Evolutionary conservation across 345 rosid species (phyloP), one percentile per base, ranked within the genome.

Genomic region (Noccaea bulbosa): DNA sequence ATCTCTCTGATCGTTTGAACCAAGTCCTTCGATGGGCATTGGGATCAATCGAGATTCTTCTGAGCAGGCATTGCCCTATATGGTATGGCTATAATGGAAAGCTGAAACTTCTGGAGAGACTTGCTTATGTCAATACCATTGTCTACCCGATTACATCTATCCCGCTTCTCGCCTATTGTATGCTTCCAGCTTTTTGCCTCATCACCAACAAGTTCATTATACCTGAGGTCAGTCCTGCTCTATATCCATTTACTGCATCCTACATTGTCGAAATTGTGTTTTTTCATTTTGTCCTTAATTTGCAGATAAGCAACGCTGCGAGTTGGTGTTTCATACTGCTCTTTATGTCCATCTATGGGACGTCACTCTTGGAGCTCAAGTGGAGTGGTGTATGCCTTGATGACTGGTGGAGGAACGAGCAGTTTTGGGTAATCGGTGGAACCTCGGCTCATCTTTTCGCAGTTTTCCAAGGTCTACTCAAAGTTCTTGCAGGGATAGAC

Each of bases 371-470:
- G 30, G 98, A 93, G 80, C 81, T 93, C 16, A 84, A 89, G 75
- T 93, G 98, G 98, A 90, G 96, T 69, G 96, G 90, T 39, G 86
- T 93, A 8, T 59, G 88, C 65, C 86, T 93, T 35, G 97, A 93
- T 41, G 97, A 93, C 78, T 93, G 96, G 98, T 93, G 98, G 98
- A 93, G 98, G 73, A 93, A 90, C 34, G 96, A 93, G 76, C 98
- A 93, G 78, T 93, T 93, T 79, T 93, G 98, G 97, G 98, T 93
- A 48, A 93, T 93, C 2, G 98, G 97, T 35, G 98, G 98, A 20
- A 93, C 98, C 4, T 90, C 97, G 0, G 92, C 98, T 63, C 98
- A 93, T 79, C 89, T 93, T 20, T 88, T 90, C 32, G 98, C 98
- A 0, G 98, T 93, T 30, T 93, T 93, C 84, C 98, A 90, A 77